A percentile compares a stretch with the other conserved stretches of the same genome.
These are phyloP conservation scores for Cystobasidium pallidum DNA, from an alignment of 1,284 basidiomycete species.

Conservation along the genomic window DNA sequence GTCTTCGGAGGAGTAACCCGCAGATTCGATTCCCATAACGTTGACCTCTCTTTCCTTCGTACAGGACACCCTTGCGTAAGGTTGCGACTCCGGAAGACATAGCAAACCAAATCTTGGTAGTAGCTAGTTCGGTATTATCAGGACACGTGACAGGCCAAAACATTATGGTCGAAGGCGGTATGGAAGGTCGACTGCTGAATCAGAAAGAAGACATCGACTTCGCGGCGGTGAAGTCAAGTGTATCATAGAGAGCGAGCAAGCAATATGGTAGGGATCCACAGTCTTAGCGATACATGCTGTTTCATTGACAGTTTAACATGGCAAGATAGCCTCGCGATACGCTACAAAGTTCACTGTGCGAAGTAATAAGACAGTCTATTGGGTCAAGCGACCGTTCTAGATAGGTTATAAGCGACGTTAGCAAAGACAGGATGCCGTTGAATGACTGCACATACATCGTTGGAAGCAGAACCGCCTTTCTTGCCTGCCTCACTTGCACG, in stretches of 20 bases:
- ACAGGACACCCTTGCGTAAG: slow-evolving; percentile 71
- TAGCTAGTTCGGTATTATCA: slow-evolving; percentile 67
- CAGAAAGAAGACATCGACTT: slow-evolving; percentile 38
- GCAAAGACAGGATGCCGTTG: no score
- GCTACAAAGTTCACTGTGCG: no score
- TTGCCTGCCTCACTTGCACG: slow-evolving; percentile 39
- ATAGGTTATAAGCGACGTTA: no score
- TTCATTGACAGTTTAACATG: no score
- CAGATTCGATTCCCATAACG: no score
- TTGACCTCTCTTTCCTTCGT: no score
- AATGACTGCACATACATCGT: slow-evolving; percentile 26
- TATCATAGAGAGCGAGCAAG: background rate
- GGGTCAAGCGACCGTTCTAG: slow-evolving; percentile 22
- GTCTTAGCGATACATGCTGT: no score
- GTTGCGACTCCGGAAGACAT: slow-evolving; percentile 67
- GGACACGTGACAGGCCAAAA: slow-evolving; percentile 66
- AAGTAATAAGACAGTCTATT: no score
- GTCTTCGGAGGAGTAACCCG: no score
- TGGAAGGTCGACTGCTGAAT: slow-evolving; percentile 69
- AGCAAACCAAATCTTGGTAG: slow-evolving; percentile 67
- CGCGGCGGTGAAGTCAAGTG: slow-evolving; percentile 5
- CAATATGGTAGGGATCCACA: background rate
- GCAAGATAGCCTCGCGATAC: no score
- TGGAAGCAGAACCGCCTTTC: slow-evolving; percentile 38
- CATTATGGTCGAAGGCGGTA: slow-evolving; percentile 72